Conservation (phyloP, 129 eudicot species). For the Ambrosia artemisiifolia region DNA sequence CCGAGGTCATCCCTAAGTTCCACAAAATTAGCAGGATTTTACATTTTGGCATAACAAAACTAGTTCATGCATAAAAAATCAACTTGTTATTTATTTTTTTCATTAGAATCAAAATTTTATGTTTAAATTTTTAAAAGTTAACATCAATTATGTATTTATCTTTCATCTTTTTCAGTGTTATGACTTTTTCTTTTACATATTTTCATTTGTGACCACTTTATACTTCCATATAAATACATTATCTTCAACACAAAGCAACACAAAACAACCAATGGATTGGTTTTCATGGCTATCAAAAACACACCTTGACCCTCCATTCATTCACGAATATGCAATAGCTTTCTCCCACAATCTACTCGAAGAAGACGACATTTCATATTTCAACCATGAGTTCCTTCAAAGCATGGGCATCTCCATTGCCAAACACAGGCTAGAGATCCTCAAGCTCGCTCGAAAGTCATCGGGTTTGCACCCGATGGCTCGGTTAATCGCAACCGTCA, state of each 20-base stretch:
- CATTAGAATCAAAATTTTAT: background rate
- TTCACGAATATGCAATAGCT: slow-evolving; percentile 58
- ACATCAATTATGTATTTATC: background rate
- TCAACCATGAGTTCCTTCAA: slow-evolving; percentile 85
- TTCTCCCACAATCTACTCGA: slow-evolving; percentile 76
- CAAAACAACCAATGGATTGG: slow-evolving; percentile 62
- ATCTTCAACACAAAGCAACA: slow-evolving; percentile 30
- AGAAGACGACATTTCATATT: slow-evolving; percentile 64
- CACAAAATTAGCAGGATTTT: too few relatives aligned
- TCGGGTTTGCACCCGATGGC: slow-evolving; percentile 38
- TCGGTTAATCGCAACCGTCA: slow-evolving; percentile 45
- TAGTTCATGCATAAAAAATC: background rate
- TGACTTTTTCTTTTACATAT: background rate
- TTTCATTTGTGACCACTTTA: background rate
- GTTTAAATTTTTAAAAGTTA: background rate
- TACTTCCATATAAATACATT: slow-evolving; percentile 19
- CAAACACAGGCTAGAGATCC: slow-evolving; percentile 85
- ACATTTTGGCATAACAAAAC: background rate
- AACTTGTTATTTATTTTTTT: background rate
- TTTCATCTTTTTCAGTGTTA: background rate
- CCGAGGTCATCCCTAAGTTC: too few relatives aligned
- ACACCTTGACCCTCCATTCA: slow-evolving; percentile 58
- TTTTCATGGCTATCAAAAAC: slow-evolving; percentile 86
- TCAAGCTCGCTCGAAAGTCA: slow-evolving; percentile 54
- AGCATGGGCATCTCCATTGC: slow-evolving; percentile 92